Conservation (phyloP, 1,284 basidiomycete species). For the Papiliotrema terrestris region DNA sequence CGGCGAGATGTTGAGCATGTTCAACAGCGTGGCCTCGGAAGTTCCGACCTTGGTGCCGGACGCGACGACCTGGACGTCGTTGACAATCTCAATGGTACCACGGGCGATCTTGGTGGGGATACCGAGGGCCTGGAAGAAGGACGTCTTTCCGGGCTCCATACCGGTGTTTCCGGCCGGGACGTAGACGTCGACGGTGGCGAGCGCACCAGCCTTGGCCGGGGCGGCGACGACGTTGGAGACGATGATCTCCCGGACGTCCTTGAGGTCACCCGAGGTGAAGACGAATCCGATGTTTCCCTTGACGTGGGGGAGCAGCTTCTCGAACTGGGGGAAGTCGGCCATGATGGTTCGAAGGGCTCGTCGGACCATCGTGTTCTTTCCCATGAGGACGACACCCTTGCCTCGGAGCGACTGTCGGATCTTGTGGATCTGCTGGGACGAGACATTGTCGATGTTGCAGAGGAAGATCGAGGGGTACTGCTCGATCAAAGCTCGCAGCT, state of each 20-base stretch:
- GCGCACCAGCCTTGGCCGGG: slow-evolving; percentile 96
- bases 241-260: slow-evolving; percentile 90
- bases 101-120: slow-evolving; percentile 99
- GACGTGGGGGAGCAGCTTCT: slow-evolving; percentile 92
- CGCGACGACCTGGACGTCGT: slow-evolving; percentile 91
- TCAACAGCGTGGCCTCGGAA: slow-evolving; percentile 95
- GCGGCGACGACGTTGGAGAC: slow-evolving; percentile 96
- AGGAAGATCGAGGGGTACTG: slow-evolving; percentile 95
- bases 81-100: slow-evolving; percentile 99
- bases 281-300: slow-evolving; percentile 99
- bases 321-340: slow-evolving; percentile 85
- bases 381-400: slow-evolving; percentile 97
- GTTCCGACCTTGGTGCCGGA: slow-evolving; percentile 90
- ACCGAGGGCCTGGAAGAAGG: slow-evolving; percentile 99
- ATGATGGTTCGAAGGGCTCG: slow-evolving; percentile 91
- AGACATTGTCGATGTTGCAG: slow-evolving; percentile 99
- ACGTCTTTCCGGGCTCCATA: slow-evolving; percentile 99
- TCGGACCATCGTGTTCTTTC: slow-evolving; percentile 99
- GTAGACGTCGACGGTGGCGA: slow-evolving; percentile 84
- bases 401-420: slow-evolving; percentile 96
- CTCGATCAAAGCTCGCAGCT: slow-evolving; percentile 89
- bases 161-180: slow-evolving; percentile 97
- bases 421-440: slow-evolving; percentile 81
- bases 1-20: slow-evolving; percentile 98
- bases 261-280: slow-evolving; percentile 89